Base-by-base conservation (phyloP, 305 asterid species). In the Ilex paraguariensis region DNA sequence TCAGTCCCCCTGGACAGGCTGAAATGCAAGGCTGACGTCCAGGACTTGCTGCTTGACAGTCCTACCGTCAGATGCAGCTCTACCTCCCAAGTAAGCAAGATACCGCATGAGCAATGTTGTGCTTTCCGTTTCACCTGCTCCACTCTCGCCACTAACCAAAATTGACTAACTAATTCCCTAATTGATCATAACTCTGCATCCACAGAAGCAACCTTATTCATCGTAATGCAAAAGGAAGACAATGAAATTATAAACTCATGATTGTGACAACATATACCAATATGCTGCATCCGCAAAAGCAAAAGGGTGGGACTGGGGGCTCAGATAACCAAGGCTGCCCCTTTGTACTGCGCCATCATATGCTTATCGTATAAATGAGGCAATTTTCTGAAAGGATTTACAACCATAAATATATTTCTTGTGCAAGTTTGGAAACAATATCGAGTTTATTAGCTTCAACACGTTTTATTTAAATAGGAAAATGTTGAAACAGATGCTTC, bases 281-380 rank as follows among this genome's bases (percentile, higher is more conserved):
- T 88, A 88, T 59, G 95, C 96, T 72, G 95, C 86, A 81, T 86
- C 96, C 56, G 96, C 96, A 81, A 88, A 90, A 62, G 96, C 96
- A 66, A 86, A 88, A 48, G 96, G 96, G 64, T 88, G 96, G 4
- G 96, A 17, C 21, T 17, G 21, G 21, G 21, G 96, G 77, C 96
- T 89, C 75, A 89, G 81, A 72, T 86, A 95, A 59, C 95, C 96
- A 89, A 86, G 61, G 89, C 86, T 49, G 95, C 96, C 64, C 93
- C 93, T 82, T 89, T 89, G 77, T 89, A 89, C 66, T 89, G 95
- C 51, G 83, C 82, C 96, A 89, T 89, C 96, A 89, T 89, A 77
- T 89, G 96, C 70, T 86, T 82, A 79, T 86, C 87, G 65, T 89
- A 89, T 56, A 89, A 82, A 75, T 89, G 96, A 63, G 95, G 95